A percentile compares a stretch with the other conserved stretches of the same genome.
These are phyloP conservation scores for Venturia pyrina DNA, from an alignment of 2,329 filamentous ascomycete species.

Conservation along the genomic window DNA sequence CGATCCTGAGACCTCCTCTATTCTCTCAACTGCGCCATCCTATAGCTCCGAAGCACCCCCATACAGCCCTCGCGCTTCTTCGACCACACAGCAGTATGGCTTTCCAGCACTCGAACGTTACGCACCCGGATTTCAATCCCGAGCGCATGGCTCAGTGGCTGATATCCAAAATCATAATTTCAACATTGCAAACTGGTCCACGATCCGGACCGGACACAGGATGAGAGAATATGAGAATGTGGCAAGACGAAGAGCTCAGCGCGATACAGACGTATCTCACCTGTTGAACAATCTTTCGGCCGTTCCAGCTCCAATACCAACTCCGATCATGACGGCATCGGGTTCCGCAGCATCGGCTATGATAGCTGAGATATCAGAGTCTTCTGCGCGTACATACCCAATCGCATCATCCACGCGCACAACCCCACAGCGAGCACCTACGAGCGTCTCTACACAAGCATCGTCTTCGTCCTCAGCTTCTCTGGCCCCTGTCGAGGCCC, in stretches of 20 bases:
- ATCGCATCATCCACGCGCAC: background rate
- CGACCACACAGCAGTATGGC: background rate
- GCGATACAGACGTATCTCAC: constrained; percentile 14
- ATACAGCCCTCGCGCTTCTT: constrained; percentile 40
- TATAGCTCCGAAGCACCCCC: constrained; percentile 57
- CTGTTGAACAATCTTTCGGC: constrained; percentile 15
- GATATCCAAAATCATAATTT: constrained; percentile 29
- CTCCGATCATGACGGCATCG: background rate
- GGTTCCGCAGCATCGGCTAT: background rate
- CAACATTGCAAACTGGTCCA: constrained; percentile 50
- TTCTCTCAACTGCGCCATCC: constrained; percentile 58
- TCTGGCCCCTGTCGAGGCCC: constrained; percentile 13
- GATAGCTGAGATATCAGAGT: background rate
- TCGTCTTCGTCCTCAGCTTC: background rate
- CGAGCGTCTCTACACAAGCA: background rate
- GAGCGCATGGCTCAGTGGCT: constrained; percentile 16
- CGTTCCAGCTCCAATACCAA: constrained; percentile 7
- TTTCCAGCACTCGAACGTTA: constrained; percentile 14
- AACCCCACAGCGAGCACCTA: background rate
- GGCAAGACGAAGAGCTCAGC: constrained; percentile 43
- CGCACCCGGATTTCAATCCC: constrained; percentile 20
- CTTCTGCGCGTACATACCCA: constrained; percentile 1
- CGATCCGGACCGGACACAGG: constrained; percentile 43
- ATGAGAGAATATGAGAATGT: constrained; percentile 54
- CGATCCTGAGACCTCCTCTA: constrained; percentile 58